These are phyloP conservation scores for Medicago arabica DNA, from an alignment of 306 rosid species.

Conservation along the genomic window DNA sequence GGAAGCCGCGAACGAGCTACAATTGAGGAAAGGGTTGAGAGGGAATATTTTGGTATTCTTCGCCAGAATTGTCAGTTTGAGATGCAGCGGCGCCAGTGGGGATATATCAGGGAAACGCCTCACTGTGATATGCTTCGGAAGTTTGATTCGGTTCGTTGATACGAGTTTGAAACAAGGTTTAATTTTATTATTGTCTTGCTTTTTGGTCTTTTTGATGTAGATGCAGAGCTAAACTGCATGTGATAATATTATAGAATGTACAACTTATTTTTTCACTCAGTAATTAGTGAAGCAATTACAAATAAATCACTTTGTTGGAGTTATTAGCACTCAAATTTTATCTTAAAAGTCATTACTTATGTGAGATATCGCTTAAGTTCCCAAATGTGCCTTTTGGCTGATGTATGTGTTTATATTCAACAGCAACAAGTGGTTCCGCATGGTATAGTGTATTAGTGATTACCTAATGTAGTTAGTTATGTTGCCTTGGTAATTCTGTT, in stretches of 20 bases:
- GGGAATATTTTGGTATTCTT: slow-evolving; percentile 75
- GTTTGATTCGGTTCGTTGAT: slow-evolving; percentile 57
- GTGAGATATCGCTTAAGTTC: slow-evolving; percentile 18
- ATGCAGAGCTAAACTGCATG: slow-evolving; percentile 40
- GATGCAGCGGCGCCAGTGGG: slow-evolving; percentile 92
- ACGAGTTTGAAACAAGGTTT: slow-evolving; percentile 49
- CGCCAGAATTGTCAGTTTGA: slow-evolving; percentile 81
- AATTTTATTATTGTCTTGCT: slow-evolving; percentile 35
- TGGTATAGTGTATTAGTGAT: background rate
- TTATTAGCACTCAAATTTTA: slow-evolving; percentile 34
- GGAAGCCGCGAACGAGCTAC: slow-evolving; percentile 51
- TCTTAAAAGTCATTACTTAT: slow-evolving; percentile 10
- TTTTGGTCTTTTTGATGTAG: slow-evolving; percentile 36
- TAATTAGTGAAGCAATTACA: slow-evolving; percentile 42
- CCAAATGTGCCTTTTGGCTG: slow-evolving; percentile 7
- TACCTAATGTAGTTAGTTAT: slow-evolving; percentile 1
- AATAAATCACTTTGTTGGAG: slow-evolving; percentile 50
- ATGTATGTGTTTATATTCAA: background rate
- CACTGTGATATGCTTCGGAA: slow-evolving; percentile 80
- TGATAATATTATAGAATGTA: slow-evolving; percentile 49
- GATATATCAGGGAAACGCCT: slow-evolving; percentile 85
- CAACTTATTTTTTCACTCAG: slow-evolving; percentile 42
- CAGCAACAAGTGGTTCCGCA: background rate
- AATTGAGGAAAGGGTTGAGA: slow-evolving; percentile 69
- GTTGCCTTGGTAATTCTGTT: slow-evolving; percentile 15